Conservation (phyloP, 225 moss, liverwort and hornwort genomes). For the Bryoerythrophyllum caledonicum region DNA sequence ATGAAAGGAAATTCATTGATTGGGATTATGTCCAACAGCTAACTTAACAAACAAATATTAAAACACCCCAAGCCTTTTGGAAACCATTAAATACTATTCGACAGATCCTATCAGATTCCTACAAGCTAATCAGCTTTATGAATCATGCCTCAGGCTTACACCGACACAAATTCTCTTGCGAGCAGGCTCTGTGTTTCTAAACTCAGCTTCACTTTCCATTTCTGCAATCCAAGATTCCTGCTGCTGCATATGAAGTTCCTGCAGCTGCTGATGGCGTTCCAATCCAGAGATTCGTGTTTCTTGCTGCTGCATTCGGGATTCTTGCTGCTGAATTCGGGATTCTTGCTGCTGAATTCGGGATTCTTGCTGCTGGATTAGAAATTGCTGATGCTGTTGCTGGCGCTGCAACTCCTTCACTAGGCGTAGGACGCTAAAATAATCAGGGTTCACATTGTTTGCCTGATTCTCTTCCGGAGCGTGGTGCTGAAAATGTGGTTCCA, state of each 20-base stretch:
- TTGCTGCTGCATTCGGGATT: no score
- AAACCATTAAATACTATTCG: not conserved
- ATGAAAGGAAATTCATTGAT: no score
- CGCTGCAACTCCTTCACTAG: not conserved
- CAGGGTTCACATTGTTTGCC: not conserved
- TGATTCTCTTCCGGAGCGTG: not conserved
- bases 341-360: not conserved
- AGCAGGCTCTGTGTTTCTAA: not conserved
- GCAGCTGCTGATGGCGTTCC: not conserved
- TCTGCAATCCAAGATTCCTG: no score
- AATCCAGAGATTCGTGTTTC: no score
- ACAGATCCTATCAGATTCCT: not conserved
- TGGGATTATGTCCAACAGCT: no score
- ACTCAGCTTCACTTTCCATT: no score
- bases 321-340: not conserved
- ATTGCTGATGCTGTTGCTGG: not conserved
- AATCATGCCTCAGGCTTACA: not conserved
- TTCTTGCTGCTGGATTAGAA: not conserved
- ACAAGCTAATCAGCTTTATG: not conserved
- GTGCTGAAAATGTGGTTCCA: not conserved
- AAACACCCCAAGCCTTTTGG: not conserved
- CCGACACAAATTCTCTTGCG: not conserved
- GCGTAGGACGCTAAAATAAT: not conserved
- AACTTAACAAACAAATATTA: no score
- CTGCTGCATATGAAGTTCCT: not conserved